Base-by-base conservation (phyloP, 2,329 filamentous ascomycete species). In the Fusarium penzigii region DNA sequence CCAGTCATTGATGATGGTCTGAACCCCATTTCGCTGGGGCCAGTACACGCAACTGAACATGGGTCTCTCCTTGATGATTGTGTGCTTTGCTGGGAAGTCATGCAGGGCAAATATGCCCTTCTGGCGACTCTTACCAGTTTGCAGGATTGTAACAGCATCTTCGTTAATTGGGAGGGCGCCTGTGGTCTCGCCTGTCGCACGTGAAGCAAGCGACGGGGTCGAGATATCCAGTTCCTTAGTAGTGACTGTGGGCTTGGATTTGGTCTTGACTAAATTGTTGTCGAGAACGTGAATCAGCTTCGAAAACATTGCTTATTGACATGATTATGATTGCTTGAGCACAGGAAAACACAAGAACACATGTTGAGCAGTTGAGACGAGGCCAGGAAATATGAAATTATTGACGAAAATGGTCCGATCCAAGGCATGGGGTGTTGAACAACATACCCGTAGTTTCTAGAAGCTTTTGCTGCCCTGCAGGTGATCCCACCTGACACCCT, bases 51-150 rank as follows among this genome's bases (percentile, higher is more conserved):
- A 64, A 7, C 42, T 49, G 13, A 70, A 29, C 8, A 46, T 17
- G 14, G 63, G 61, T 5, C 3, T 14, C 39, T 69, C 57, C 12
- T 17, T 1, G 11, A 67, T 59, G 29, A 70, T 59, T 2, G 2
- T 46, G 14, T 49, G 25, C 17, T 44, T 17, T 5, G 10, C n/a
- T 4, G 20, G 20, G 10, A 67, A 39, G 6, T 59, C n/a, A 1
- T 6, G 44, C 0, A 1, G 38, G 5, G 62, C 58, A 46, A 62
- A 65, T 7, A 69, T 40, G 10, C 68, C 68, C 6, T 13, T 29
- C 3, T 53, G 48, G 1, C 53, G 55, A 5, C 14, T 7, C 3
- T 39, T 51, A 1, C 12, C 3, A 2, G 59, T 62, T 1, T 55
- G 2, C 7, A 13, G 25, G 29, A 66, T 49, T 2, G 9, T 7